Evolutionary conservation across 1,139 yeast genomes (phyloP), one percentile per base, ranked within the genome.

Genomic region (Saccharomyces hybrid): DNA sequence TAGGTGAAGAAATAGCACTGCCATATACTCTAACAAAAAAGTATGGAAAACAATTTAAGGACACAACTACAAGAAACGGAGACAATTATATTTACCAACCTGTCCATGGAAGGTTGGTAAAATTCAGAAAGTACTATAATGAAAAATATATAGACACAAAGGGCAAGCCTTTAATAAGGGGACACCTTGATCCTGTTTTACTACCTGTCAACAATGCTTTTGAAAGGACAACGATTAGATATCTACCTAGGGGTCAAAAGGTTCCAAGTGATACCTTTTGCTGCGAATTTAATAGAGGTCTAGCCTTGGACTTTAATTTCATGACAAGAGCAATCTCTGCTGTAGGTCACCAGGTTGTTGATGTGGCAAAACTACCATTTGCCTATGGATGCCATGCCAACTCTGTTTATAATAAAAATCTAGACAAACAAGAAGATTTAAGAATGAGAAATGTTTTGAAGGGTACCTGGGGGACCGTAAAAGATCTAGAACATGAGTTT

Each of bases 151-250:
- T 79, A 64, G 82, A 83, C 64, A 74, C 80, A 9, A 73, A 82
- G 46, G 88, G 88, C 16, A 82, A 81, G 62, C 85, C 86, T 44
- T 67, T 83, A 49, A 63, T 86, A 47, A 75, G 86, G 59, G 74
- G 84, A 20, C 78, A 80, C 47, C 68, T 83, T 31, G 91, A 87
- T 64, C 88, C 89, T 4, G 47, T 84, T 16, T 72, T 85, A 48
- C 75, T 72, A 49, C 90, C 91, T 16, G 53, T 83, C 46, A 88
- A 87, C 69, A 71, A 75, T 49, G 71, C 75, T 47, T 67, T 86
- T 56, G 83, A 79, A 60, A 68, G 72, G 5, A 61, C 75, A 44
- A 75, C 83, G 47, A 66, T 71, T 48, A 70, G 68, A 32, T 73
- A 73, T 60, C 71, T 79, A 46, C 87, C 88, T 13, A 73, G 72